These are phyloP conservation scores for Trichothecium sympodiale DNA, from an alignment of 2,329 filamentous ascomycete species.

Conservation along the genomic window DNA sequence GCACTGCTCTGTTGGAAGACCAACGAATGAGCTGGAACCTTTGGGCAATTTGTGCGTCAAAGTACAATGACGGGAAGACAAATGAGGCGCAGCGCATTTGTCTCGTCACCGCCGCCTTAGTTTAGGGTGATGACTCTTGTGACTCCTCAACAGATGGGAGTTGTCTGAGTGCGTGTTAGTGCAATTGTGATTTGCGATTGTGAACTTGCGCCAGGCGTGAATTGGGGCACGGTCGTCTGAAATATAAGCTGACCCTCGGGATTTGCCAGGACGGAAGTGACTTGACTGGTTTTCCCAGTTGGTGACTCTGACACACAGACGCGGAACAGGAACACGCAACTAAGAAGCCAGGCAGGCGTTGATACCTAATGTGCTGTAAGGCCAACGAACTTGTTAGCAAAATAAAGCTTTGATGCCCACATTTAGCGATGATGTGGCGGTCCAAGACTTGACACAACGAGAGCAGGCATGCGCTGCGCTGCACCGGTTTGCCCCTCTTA, in stretches of 20 bases:
- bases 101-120: too few species aligned
- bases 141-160: too few species aligned
- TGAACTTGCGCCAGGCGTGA: not conserved
- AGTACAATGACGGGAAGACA: too few species aligned
- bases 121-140: too few species aligned
- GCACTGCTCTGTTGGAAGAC: too few species aligned
- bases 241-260: not conserved
- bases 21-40: too few species aligned
- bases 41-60: too few species aligned
- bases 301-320: slow-evolving; percentile 2
- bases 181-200: not conserved
- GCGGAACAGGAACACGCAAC: not conserved
- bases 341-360: not conserved
- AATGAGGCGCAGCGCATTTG: too few species aligned
- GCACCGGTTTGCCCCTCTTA: not conserved
- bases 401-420: not conserved
- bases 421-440: not conserved
- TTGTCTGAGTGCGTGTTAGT: not conserved
- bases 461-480: not conserved
- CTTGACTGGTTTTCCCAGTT: not conserved
- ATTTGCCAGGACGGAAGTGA: not conserved
- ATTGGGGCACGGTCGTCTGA: not conserved
- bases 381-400: not conserved
- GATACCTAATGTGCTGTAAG: slow-evolving; percentile 2
- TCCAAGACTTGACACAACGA: not conserved